Percentiles rank a stretch among this genome's conserved stretches.
These are phyloP conservation scores for Paramecium primaurelia DNA, from an alignment of 73 alveolate genomes.

Conservation along the genomic window DNA sequence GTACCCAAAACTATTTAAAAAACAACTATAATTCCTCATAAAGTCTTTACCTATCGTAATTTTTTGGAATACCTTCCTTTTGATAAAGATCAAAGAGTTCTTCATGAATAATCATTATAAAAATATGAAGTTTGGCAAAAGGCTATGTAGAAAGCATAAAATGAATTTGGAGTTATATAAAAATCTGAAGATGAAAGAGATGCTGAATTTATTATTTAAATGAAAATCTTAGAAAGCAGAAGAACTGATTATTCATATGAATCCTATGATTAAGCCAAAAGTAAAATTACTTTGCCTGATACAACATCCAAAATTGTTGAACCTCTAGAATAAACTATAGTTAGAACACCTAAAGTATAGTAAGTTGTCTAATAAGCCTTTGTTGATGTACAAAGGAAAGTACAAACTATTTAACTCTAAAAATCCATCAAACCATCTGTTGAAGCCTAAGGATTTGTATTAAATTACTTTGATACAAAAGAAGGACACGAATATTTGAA, in stretches of 20 bases:
- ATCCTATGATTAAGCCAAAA: conserved; percentile 51
- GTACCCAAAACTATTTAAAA: conserved; percentile 69
- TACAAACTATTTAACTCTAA: background rate
- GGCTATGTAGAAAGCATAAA: conserved; percentile 37
- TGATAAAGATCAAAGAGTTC: conserved; percentile 48
- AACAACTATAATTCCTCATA: conserved; percentile 23
- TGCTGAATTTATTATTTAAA: conserved; percentile 55
- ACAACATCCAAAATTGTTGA: background rate
- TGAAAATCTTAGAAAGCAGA: conserved; percentile 58
- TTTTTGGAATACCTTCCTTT: conserved; percentile 54
- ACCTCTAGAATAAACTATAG: background rate
- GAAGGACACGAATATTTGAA: conserved; percentile 44
- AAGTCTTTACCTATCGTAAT: conserved; percentile 52
- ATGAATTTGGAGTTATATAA: conserved; percentile 54
- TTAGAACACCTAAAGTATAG: background rate
- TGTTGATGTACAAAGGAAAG: conserved; percentile 27
- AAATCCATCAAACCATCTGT: background rate
- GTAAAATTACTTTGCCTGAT: background rate
- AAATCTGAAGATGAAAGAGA: conserved; percentile 64
- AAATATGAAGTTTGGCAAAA: conserved; percentile 60
- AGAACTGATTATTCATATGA: conserved; percentile 53
- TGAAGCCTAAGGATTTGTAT: conserved; percentile 45
- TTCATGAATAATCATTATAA: conserved; percentile 45
- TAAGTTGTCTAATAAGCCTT: background rate
- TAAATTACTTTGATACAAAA: conserved; percentile 51